Conservation (phyloP, 2,329 filamentous ascomycete genomes). For the Lasiodiplodia sp. region DNA sequence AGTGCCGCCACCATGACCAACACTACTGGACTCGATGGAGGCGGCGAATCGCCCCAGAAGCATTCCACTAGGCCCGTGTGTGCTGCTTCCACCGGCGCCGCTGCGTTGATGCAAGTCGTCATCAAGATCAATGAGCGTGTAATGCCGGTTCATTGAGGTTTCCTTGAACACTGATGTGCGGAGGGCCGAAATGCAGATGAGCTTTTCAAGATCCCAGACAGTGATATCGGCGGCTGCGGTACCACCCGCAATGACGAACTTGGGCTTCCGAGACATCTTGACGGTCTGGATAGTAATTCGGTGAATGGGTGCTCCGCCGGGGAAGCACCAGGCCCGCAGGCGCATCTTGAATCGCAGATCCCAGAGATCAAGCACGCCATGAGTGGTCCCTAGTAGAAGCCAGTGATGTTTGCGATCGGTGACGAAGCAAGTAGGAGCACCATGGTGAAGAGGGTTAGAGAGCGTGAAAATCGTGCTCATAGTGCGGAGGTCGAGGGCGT, state of each 20-base stretch:
- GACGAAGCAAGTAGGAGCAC: conserved; percentile 89
- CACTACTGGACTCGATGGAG: conserved; percentile 54
- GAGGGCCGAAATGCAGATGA: conserved; percentile 87
- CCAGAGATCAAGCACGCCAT: conserved; percentile 93
- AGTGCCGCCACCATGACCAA: conserved; percentile 45
- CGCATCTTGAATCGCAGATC: conserved; percentile 93
- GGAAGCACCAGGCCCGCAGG: conserved; percentile 86
- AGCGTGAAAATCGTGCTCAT: conserved; percentile 84
- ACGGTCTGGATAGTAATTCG: conserved; percentile 73
- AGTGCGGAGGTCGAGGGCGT: conserved; percentile 84
- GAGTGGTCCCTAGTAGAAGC: conserved; percentile 89
- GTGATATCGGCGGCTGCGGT: conserved; percentile 88
- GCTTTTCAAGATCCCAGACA: conserved; percentile 94
- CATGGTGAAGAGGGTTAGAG: conserved; percentile 89
- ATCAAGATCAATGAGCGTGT: conserved; percentile 84
- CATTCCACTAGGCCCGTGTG: conserved; percentile 66
- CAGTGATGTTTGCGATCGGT: conserved; percentile 86
- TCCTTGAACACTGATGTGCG: conserved; percentile 63
- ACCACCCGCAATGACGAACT: conserved; percentile 88
- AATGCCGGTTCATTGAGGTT: conserved; percentile 38
- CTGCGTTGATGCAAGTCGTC: conserved; percentile 59
- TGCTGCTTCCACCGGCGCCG: conserved; percentile 37
- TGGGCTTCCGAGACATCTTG: conserved; percentile 69
- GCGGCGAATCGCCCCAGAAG: conserved; percentile 79
- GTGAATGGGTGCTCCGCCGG: conserved; percentile 80